A percentile compares a stretch with the other conserved stretches of the same genome.
phyloP scores from a whole-genome alignment of 2,329 filamentous ascomycete species.

The Pseudopithomyces chartarum region DNA sequence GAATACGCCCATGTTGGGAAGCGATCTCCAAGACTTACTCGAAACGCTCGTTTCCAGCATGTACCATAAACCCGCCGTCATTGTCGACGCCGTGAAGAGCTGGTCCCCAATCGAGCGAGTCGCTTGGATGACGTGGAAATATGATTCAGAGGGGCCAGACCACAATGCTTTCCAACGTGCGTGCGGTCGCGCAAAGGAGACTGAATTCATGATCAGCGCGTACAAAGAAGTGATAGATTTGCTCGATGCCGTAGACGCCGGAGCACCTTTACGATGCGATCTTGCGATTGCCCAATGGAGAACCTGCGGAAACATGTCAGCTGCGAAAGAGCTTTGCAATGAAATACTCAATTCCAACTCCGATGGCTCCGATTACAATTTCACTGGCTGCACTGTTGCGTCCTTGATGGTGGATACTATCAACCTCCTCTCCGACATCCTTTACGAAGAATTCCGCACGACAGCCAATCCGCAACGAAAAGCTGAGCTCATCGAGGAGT shows the following conservation, averaged over 20 bases:
- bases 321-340: not conserved
- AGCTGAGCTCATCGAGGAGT: not conserved
- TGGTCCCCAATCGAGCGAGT: conserved; percentile 2
- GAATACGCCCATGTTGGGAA: conserved; percentile 1
- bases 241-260: conserved; percentile 1
- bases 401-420: not conserved
- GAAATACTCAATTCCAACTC: not conserved
- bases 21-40: not conserved
- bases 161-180: not conserved
- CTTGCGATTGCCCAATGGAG: not conserved
- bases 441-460: conserved; percentile 3
- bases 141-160: not conserved
- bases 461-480: not conserved
- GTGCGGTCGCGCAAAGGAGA: not conserved
- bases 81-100: not conserved
- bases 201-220: not conserved
- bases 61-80: not conserved
- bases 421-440: not conserved
- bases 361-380: not conserved
- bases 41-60: not conserved
- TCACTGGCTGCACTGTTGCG: not conserved
- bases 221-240: not conserved
- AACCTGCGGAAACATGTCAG: not conserved
- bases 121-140: conserved; percentile 4
- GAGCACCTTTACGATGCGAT: not conserved